A percentile compares a stretch with the other conserved stretches of the same genome.
These are phyloP conservation scores for Candida xiaguanensis DNA, from an alignment of 805 yeast genomes.

Conservation along the genomic window DNA sequence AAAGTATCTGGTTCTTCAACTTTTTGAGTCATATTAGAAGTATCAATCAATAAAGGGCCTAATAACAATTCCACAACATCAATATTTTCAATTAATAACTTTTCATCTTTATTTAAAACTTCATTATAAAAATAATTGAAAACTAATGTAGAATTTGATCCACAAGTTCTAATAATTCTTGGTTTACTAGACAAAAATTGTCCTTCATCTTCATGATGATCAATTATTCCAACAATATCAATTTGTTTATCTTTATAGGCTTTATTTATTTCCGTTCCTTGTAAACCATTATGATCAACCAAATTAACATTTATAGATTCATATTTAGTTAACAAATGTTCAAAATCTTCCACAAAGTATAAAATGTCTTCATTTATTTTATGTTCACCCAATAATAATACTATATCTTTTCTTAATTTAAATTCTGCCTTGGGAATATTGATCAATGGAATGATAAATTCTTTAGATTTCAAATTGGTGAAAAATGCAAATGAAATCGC, in stretches of 20 bases:
- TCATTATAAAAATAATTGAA: slow-evolving; percentile 53
- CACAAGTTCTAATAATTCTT: slow-evolving; percentile 55
- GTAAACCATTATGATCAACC: slow-evolving; percentile 81
- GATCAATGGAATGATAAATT: slow-evolving; percentile 60
- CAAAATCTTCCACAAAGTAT: slow-evolving; percentile 66
- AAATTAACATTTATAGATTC: slow-evolving; percentile 44
- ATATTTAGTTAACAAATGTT: slow-evolving; percentile 11
- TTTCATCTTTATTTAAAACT: slow-evolving; percentile 12
- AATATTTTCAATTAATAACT: slow-evolving; percentile 15
- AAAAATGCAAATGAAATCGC: slow-evolving; percentile 73
- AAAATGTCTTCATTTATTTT: slow-evolving; percentile 48
- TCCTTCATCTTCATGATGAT: slow-evolving; percentile 80
- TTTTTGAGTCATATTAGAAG: slow-evolving; percentile 60
- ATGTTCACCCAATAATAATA: slow-evolving; percentile 45
- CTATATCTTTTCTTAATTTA: slow-evolving; percentile 66
- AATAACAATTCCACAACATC: slow-evolving; percentile 47
- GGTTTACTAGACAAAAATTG: slow-evolving; percentile 52
- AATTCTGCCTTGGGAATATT: slow-evolving; percentile 70
- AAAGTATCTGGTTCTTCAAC: slow-evolving; percentile 57
- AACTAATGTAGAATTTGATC: slow-evolving; percentile 80
- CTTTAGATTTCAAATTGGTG: slow-evolving; percentile 29
- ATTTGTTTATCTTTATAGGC: slow-evolving; percentile 9
- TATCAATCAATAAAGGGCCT: slow-evolving; percentile 76
- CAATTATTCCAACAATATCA: slow-evolving; percentile 59
- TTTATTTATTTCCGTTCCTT: slow-evolving; percentile 40